Conservation (phyloP, 805 yeast species). For the Starmerella etchellsii region DNA sequence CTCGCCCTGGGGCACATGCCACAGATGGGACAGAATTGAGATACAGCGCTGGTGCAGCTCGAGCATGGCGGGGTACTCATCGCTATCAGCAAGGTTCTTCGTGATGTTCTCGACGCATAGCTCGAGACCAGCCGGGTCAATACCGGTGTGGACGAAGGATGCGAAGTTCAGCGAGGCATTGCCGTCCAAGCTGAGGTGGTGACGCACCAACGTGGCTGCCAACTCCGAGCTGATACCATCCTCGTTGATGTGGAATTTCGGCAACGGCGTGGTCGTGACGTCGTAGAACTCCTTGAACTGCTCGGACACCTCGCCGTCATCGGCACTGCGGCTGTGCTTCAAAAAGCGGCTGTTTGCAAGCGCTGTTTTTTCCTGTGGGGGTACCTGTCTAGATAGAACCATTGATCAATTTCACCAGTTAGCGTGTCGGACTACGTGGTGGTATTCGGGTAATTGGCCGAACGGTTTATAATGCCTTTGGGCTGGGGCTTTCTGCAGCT, state of each 20-base stretch:
- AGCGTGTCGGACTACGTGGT: too few species aligned
- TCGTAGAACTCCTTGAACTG: neutral
- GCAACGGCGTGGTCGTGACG: conserved; percentile 20
- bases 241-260: conserved; percentile 51
- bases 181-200: conserved; percentile 73
- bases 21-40: conserved; percentile 61
- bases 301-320: neutral
- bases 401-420: too few species aligned
- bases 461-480: too few species aligned
- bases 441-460: too few species aligned
- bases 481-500: too few species aligned
- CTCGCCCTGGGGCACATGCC: conserved; percentile 53
- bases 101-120: conserved; percentile 59
- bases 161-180: conserved; percentile 75
- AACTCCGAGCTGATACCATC: conserved; percentile 39
- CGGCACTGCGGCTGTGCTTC: neutral
- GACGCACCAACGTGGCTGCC: conserved; percentile 53
- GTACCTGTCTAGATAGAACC: conserved; percentile 8
- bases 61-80: conserved; percentile 79
- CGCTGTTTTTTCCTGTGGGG: conserved; percentile 11
- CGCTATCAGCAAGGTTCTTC: conserved; percentile 84
- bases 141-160: conserved; percentile 70
- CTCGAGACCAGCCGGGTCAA: conserved; percentile 40
- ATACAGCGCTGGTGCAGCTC: conserved; percentile 74
- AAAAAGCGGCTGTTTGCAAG: conserved; percentile 1